phyloP scores from a whole-genome alignment of 768 basidiomycete species.

The Termitomyces sp. region DNA sequence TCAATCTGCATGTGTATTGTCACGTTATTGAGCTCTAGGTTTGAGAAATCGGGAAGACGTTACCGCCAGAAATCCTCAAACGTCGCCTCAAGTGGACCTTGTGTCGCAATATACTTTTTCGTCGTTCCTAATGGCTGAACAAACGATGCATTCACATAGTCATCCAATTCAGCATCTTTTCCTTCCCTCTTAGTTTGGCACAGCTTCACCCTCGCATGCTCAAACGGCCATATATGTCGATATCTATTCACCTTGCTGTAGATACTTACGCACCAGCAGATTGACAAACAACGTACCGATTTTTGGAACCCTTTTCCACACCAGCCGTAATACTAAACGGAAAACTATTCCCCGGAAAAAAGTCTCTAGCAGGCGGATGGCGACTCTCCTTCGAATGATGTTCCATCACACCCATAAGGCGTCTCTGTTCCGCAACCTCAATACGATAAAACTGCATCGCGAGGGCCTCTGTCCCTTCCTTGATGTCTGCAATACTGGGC shows the following conservation, averaged over 20 bases:
- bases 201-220: slow-evolving; percentile 87
- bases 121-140: slow-evolving; percentile 83
- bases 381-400: slow-evolving; percentile 73
- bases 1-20: slow-evolving; percentile 45
- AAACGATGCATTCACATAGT: slow-evolving; percentile 95
- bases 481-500: slow-evolving; percentile 36
- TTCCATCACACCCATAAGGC: slow-evolving; percentile 89
- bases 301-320: slow-evolving; percentile 92
- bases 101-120: slow-evolving; percentile 90
- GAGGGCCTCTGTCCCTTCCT: slow-evolving; percentile 74
- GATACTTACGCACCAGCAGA: not conserved
- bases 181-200: slow-evolving; percentile 26
- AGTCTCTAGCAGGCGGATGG: slow-evolving; percentile 11
- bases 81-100: slow-evolving; percentile 89
- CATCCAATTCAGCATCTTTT: slow-evolving; percentile 37
- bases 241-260: slow-evolving; percentile 49
- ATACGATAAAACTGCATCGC: slow-evolving; percentile 94
- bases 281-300: slow-evolving; percentile 50
- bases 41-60: slow-evolving; percentile 26
- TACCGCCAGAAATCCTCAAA: slow-evolving; percentile 94
- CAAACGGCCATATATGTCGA: slow-evolving; percentile 97
- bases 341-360: slow-evolving; percentile 32
- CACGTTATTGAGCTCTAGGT: not conserved
- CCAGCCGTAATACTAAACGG: slow-evolving; percentile 96
- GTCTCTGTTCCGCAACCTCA: slow-evolving; percentile 85